Percentiles rank a stretch among this genome's conserved stretches.
Evolutionary conservation across 345 rosid genomes (phyloP).

Genomic region (Aquilaria malaccensis): DNA sequence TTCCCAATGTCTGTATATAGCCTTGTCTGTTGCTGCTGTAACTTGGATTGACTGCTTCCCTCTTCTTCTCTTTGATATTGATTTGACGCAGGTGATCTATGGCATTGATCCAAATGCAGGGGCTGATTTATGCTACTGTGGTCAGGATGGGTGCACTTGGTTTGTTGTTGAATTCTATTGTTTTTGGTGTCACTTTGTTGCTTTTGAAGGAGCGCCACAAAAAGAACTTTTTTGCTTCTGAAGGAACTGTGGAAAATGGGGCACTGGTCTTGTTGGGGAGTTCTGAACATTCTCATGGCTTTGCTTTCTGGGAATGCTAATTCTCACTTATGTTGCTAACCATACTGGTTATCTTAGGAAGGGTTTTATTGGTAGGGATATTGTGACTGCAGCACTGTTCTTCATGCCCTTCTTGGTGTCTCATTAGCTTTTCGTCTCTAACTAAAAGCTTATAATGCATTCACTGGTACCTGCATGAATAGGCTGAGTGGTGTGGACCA

Average conservation of each 20-base stretch:
- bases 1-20: slow-evolving; percentile 48
- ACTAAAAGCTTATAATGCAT: no score
- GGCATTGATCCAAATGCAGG: slow-evolving; percentile 76
- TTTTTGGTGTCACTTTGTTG: slow-evolving; percentile 86
- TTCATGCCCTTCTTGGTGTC: slow-evolving; percentile 68
- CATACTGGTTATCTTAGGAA: slow-evolving; percentile 30
- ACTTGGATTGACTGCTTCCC: slow-evolving; percentile 18
- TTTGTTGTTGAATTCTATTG: slow-evolving; percentile 82
- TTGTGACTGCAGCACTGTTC: slow-evolving; percentile 53
- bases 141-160: slow-evolving; percentile 90
- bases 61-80: slow-evolving; percentile 48
- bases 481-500: no score
- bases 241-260: slow-evolving; percentile 51
- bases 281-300: slow-evolving; percentile 78
- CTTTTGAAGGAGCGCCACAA: slow-evolving; percentile 61
- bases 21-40: slow-evolving; percentile 12
- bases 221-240: slow-evolving; percentile 20
- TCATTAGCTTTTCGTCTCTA: slow-evolving; percentile 59
- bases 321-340: slow-evolving; percentile 47
- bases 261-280: slow-evolving; percentile 95
- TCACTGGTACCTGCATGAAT: no score
- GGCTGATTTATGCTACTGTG: slow-evolving; percentile 49
- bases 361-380: slow-evolving; percentile 31
- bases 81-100: slow-evolving; percentile 92
- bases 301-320: slow-evolving; percentile 80